A percentile compares a stretch with the other conserved stretches of the same genome.
Evolutionary conservation across 345 rosid genomes (phyloP).

Genomic region (Rhodamnia rubescens): DNA sequence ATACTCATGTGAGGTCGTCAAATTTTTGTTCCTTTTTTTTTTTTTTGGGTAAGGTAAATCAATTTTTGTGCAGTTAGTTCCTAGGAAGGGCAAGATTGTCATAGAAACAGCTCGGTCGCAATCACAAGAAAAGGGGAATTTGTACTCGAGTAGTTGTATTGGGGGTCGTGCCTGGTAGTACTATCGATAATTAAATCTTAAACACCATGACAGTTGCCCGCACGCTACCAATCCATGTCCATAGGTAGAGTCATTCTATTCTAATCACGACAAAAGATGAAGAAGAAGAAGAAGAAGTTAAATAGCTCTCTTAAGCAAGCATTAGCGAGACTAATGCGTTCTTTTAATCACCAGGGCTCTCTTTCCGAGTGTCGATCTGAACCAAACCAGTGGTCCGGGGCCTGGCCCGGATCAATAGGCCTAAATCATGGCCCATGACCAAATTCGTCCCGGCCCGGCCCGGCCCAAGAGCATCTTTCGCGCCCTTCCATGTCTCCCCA

Average conservation of each 20-base stretch:
- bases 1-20: too few relatives aligned
- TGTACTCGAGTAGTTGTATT: background rate
- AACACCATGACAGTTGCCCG: background rate
- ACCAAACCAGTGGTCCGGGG: background rate
- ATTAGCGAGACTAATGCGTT: background rate
- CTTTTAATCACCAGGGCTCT: background rate
- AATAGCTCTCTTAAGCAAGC: background rate
- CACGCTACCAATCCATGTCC: background rate
- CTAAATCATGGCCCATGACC: background rate
- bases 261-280: background rate
- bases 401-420: background rate
- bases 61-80: background rate
- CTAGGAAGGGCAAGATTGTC: background rate
- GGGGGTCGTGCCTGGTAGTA: background rate
- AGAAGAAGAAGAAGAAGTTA: background rate
- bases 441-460: background rate
- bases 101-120: background rate
- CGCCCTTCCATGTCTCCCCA: background rate
- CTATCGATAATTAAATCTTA: background rate
- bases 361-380: background rate
- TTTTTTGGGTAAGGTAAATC: background rate
- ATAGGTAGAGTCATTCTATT: background rate
- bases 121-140: background rate
- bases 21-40: too few relatives aligned
- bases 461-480: background rate